A percentile compares a stretch with the other conserved stretches of the same genome.
Conservation (phyloP, 2,329 filamentous ascomycete species). For the Calonectria pseudoturangicola region DNA sequence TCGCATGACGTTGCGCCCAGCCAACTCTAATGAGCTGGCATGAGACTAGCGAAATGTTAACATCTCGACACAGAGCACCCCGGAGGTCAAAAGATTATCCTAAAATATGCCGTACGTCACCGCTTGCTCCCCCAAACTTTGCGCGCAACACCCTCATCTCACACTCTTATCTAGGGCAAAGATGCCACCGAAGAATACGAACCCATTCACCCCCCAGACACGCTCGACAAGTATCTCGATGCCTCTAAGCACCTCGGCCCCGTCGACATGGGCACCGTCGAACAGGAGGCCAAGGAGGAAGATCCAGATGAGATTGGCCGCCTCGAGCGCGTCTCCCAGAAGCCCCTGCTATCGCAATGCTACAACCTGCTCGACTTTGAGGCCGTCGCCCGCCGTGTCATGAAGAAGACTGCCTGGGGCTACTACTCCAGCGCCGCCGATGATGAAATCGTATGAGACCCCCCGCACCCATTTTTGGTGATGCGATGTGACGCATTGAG, state of each 20-base stretch:
- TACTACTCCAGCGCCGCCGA: constrained; percentile 95
- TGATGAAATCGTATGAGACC: constrained; percentile 63
- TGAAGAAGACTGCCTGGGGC: constrained; percentile 98
- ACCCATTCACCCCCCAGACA: constrained; percentile 91
- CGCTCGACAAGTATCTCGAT: constrained; percentile 88
- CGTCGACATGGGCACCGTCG: constrained; percentile 90
- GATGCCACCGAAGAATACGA: constrained; percentile 95
- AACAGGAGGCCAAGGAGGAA: constrained; percentile 82
- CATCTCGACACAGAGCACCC: constrained; percentile 80
- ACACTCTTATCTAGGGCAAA: constrained; percentile 75
- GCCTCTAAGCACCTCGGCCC: constrained; percentile 90
- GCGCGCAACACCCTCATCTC: constrained; percentile 15
- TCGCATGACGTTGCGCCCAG: background rate
- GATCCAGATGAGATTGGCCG: constrained; percentile 76
- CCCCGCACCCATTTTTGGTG: background rate
- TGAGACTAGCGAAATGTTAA: background rate
- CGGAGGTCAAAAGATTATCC: constrained; percentile 92
- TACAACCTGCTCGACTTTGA: constrained; percentile 98
- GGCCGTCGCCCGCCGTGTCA: constrained; percentile 89
- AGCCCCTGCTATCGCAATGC: constrained; percentile 89
- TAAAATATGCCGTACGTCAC: constrained; percentile 86
- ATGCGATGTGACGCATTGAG: background rate
- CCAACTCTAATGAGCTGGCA: background rate
- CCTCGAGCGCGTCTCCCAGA: constrained; percentile 82
- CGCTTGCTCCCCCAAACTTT: background rate